phyloP scores from a whole-genome alignment of 805 yeast genomes.

The Debaryomyces tyrocola region DNA sequence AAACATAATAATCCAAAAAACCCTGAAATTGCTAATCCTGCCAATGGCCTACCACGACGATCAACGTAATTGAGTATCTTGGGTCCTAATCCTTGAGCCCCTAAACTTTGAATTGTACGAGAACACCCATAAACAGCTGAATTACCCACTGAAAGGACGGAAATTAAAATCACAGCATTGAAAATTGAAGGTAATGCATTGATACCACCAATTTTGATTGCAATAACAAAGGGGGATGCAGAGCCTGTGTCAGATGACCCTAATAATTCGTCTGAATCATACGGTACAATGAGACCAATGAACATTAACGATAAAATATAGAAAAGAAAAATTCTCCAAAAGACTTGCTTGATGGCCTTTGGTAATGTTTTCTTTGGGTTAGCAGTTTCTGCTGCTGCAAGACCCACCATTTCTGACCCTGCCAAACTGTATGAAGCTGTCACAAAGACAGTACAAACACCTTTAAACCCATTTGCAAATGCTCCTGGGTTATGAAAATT shows the following conservation, averaged over 20 bases:
- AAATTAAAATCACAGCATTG: constrained; percentile 70
- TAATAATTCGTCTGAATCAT: constrained; percentile 46
- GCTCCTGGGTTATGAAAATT: constrained; percentile 35
- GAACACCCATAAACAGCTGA: constrained; percentile 74
- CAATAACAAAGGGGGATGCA: constrained; percentile 77
- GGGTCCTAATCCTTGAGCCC: constrained; percentile 75
- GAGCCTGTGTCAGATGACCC: constrained; percentile 49
- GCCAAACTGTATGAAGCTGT: constrained; percentile 39
- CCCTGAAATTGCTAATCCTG: constrained; percentile 32
- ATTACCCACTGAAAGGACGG: constrained; percentile 76
- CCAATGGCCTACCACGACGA: constrained; percentile 42
- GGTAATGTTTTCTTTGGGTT: constrained; percentile 42
- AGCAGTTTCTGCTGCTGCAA: constrained; percentile 39
- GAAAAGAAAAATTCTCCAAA: constrained; percentile 43
- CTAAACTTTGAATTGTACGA: constrained; percentile 65
- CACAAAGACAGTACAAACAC: constrained; percentile 37
- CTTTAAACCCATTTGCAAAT: constrained; percentile 39
- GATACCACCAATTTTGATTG: constrained; percentile 62
- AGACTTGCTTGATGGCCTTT: constrained; percentile 42
- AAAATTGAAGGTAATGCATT: constrained; percentile 68
- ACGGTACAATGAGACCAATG: constrained; percentile 49
- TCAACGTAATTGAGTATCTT: constrained; percentile 38
- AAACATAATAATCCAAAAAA: constrained; percentile 41
- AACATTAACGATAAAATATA: constrained; percentile 34
- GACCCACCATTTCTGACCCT: constrained; percentile 39